Evolutionary conservation across 345 rosid species (phyloP).

Genomic region (Capsella bursapastoris): DNA sequence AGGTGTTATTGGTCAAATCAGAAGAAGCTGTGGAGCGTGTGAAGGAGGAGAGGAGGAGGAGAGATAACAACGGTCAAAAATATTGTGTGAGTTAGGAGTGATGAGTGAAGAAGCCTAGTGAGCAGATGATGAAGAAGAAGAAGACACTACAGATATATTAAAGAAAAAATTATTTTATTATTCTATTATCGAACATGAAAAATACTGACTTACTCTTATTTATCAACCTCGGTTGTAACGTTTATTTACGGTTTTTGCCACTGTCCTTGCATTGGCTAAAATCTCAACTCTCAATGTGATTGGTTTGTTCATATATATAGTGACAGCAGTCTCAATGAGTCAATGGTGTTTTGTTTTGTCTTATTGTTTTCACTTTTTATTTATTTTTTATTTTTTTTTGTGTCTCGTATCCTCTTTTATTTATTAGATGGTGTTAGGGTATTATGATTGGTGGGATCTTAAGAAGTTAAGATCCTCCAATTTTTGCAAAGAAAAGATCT

Average conservation of each 20-base stretch:
- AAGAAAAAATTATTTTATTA: neutral
- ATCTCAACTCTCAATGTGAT: neutral
- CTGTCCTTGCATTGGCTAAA: constrained; percentile 30
- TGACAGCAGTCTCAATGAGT: constrained; percentile 31
- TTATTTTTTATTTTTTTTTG: too few species aligned
- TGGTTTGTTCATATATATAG: neutral
- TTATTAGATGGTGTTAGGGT: constrained; percentile 35
- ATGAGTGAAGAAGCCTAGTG: constrained; percentile 20
- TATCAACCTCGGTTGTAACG: constrained; percentile 4
- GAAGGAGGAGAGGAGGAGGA: neutral
- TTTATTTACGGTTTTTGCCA: constrained; percentile 30
- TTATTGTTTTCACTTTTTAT: constrained; percentile 1
- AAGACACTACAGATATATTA: neutral
- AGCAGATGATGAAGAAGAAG: constrained; percentile 12
- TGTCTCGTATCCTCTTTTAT: constrained; percentile 9
- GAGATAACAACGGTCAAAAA: constrained; percentile 39
- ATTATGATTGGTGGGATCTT: too few species aligned
- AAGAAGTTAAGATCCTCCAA: too few species aligned
- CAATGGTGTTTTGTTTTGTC: constrained; percentile 27
- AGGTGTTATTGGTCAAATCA: constrained; percentile 19
- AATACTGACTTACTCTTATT: constrained; percentile 17
- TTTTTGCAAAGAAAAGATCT: too few species aligned
- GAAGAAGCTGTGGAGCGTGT: constrained; percentile 36
- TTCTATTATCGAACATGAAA: constrained; percentile 13
- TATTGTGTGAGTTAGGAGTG: constrained; percentile 32